Conservation (phyloP, 1,284 basidiomycete genomes). For the Trichosporon coremiiforme region DNA sequence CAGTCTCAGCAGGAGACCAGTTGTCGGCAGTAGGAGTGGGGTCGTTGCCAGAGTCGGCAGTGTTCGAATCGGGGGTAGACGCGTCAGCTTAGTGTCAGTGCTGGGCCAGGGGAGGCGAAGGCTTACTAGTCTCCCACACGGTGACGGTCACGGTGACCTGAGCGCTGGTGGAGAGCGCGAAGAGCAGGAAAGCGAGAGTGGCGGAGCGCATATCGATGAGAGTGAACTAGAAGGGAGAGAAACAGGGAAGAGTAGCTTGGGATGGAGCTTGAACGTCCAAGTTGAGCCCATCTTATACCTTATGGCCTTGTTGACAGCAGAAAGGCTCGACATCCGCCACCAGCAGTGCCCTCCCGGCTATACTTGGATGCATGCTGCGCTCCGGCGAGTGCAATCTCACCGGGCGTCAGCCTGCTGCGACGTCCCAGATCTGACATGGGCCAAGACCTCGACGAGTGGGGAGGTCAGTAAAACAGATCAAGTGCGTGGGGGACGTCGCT, state of each 20-base stretch:
- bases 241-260: neutral
- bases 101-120: neutral
- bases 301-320: neutral
- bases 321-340: neutral
- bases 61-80: neutral
- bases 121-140: neutral
- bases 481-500: neutral
- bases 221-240: neutral
- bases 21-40: neutral
- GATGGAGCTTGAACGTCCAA: neutral
- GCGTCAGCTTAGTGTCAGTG: constrained; percentile 4
- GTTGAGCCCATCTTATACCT: neutral
- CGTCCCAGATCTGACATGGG: neutral
- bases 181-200: neutral
- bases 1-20: neutral
- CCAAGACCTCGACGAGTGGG: neutral
- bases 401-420: neutral
- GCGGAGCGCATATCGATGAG: neutral
- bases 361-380: neutral
- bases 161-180: neutral
- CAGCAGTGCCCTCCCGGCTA: neutral
- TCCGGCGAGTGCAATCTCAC: neutral
- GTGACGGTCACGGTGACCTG: constrained; percentile 6
- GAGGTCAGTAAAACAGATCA: neutral
- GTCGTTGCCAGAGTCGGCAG: neutral